These are phyloP conservation scores for Rhodofomes roseus DNA, from an alignment of 1,284 basidiomycete species.

Conservation along the genomic window DNA sequence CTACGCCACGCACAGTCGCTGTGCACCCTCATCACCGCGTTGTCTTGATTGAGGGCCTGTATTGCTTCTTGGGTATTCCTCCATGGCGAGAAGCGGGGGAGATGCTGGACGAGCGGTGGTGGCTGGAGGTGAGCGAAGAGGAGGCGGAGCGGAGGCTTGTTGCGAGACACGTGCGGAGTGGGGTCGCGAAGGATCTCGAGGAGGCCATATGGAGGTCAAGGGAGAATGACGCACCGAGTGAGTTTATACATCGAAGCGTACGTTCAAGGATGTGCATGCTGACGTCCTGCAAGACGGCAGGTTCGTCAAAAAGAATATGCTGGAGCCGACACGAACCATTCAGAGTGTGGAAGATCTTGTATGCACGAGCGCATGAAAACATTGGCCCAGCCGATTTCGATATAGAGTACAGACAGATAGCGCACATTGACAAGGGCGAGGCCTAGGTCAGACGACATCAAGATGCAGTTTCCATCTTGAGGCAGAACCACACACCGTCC, in stretches of 20 bases:
- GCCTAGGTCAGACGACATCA: no score
- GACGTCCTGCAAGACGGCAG: conserved; percentile 42
- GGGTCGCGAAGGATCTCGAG: conserved; percentile 61
- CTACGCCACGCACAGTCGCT: conserved; percentile 47
- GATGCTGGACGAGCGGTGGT: conserved; percentile 77
- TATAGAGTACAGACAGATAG: not conserved
- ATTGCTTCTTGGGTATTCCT: conserved; percentile 68
- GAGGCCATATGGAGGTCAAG: conserved; percentile 72
- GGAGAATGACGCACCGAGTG: conserved; percentile 77
- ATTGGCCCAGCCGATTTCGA: no score
- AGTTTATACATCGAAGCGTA: conserved; percentile 21
- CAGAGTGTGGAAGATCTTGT: conserved; percentile 45
- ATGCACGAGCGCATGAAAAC: not conserved
- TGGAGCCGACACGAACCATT: conserved; percentile 53
- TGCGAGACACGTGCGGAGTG: conserved; percentile 70
- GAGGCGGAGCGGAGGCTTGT: conserved; percentile 68
- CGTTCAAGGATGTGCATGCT: not conserved
- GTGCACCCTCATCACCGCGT: conserved; percentile 68
- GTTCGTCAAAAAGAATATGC: conserved; percentile 52
- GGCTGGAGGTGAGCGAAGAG: conserved; percentile 59
- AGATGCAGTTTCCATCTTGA: not conserved
- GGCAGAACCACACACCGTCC: no score
- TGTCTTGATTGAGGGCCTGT: conserved; percentile 84
- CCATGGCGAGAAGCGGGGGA: conserved; percentile 72
- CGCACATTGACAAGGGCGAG: not conserved